Evolutionary conservation across 371 early-diverging fungal species (phyloP), one percentile per base, ranked within the genome.

Genomic region (Rhizopus sp.): DNA sequence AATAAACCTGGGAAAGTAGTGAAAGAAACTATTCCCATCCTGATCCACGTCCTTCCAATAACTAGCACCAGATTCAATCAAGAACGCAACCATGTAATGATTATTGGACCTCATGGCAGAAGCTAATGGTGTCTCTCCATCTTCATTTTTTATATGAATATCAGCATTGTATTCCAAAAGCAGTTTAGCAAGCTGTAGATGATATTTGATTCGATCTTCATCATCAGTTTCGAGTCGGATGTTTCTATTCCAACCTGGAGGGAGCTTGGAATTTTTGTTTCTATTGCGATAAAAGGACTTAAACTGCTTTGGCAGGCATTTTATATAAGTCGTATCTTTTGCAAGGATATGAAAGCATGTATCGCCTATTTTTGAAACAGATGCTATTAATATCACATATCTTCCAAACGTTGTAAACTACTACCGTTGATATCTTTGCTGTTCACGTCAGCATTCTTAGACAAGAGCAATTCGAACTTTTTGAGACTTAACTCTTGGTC

Each of bases 281-380:
- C 49, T 53, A 16, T 33, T 44, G n/a, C 15, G 35, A 33, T 47
- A 54, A 29, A 62, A 47, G 3, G 55, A 46, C 3, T 31, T 10
- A 52, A 61, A 66, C 5, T 55, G 51, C 7, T 53, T 46, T 2
- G 75, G 68, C 0, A 57, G 47, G 17, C 62, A 52, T n/a, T 31
- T 33, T 8, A 15, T 56, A 41, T 48, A 82, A 17, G 38, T 41
- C 30, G 30, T 53, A 8, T 63, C 33, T 7, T 31, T 46, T 9
- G 63, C 74, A 10, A 85, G 50, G 4, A 68, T 31, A 61, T 87
- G 85, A 13, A 87, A 45, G 6, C 73, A 68, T 0, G 82, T 81
- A 10, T 72, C 57, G 5, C 70, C 73, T 77, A 56, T 55, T 3
- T 23, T 23, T 23, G 23, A 23, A 23, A 23, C 23, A 23, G 23